Percentiles rank a stretch among this genome's conserved stretches.
These are phyloP conservation scores for Trichoderma afroharzianum DNA, from an alignment of 2,329 filamentous ascomycete species.

Conservation along the genomic window DNA sequence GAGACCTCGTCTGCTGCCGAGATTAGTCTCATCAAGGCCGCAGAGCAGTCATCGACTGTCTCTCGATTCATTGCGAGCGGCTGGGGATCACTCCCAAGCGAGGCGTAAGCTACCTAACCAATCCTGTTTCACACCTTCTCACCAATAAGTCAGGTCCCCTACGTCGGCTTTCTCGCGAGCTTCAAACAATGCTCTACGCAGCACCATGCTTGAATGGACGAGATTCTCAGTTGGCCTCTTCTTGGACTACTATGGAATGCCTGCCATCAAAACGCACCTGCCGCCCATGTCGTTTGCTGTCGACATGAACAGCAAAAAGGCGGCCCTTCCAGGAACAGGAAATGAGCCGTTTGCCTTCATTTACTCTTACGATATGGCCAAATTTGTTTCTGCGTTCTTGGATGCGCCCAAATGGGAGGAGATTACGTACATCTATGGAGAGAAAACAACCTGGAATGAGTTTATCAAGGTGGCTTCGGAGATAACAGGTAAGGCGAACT, in stretches of 20 bases:
- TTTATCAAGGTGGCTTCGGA: constrained; percentile 39
- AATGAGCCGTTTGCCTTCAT: constrained; percentile 42
- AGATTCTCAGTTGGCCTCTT: constrained; percentile 40
- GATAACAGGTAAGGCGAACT: background rate
- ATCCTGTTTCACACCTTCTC: background rate
- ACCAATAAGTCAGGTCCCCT: background rate
- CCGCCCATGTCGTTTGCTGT: constrained; percentile 38
- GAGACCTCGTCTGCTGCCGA: constrained; percentile 32
- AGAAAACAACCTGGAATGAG: constrained; percentile 41
- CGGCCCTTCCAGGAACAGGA: constrained; percentile 48
- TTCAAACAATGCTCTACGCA: background rate
- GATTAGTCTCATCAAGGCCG: constrained; percentile 42
- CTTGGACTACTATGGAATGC: constrained; percentile 42
- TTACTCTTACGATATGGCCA: constrained; percentile 45
- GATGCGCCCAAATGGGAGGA: constrained; percentile 43
- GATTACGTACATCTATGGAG: constrained; percentile 34
- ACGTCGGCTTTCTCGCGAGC: background rate
- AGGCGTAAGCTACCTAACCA: background rate
- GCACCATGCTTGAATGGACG: constrained; percentile 34
- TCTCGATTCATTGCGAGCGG: constrained; percentile 42
- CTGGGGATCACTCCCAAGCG: constrained; percentile 25
- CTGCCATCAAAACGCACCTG: constrained; percentile 36
- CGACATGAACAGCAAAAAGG: constrained; percentile 41
- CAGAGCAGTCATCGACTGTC: constrained; percentile 35
- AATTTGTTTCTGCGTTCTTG: constrained; percentile 40